Conservation (phyloP, 2,329 filamentous ascomycete genomes). For the Diplodia intermedia region DNA sequence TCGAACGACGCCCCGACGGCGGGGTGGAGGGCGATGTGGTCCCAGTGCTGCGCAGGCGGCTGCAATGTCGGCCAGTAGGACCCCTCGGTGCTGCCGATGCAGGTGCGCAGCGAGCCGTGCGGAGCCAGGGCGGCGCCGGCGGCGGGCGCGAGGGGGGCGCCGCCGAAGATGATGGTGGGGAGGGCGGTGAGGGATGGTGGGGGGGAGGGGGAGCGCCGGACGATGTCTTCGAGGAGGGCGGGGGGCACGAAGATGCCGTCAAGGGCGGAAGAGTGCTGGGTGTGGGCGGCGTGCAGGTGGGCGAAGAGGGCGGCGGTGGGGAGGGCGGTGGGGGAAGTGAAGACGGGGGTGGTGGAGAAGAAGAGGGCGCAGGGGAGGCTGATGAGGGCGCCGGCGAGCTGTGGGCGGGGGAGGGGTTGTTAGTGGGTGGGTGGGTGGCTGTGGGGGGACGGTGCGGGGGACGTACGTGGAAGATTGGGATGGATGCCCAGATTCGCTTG, state of each 20-base stretch:
- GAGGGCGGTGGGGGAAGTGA: constrained; percentile 32
- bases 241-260: constrained; percentile 12
- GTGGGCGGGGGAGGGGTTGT: not conserved
- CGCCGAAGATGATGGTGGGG: not conserved
- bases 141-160: constrained; percentile 3
- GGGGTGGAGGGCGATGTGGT: constrained; percentile 17
- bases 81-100: constrained; percentile 18
- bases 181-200: not conserved
- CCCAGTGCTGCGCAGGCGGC: not conserved
- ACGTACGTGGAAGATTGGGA: constrained; percentile 11
- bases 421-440: not conserved
- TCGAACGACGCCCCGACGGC: not conserved
- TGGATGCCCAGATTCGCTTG: not conserved
- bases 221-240: constrained; percentile 2
- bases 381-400: constrained; percentile 14
- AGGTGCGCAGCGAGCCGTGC: constrained; percentile 4
- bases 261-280: not conserved
- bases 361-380: constrained; percentile 13
- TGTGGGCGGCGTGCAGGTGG: not conserved
- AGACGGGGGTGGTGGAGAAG: constrained; percentile 3
- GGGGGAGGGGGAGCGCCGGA: not conserved
- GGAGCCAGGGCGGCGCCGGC: not conserved
- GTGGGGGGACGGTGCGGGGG: not conserved
- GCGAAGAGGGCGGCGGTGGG: constrained; percentile 6
- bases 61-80: constrained; percentile 5